Conservation (phyloP, 2,329 filamentous ascomycete species). For the Hypoxylon sp. region DNA sequence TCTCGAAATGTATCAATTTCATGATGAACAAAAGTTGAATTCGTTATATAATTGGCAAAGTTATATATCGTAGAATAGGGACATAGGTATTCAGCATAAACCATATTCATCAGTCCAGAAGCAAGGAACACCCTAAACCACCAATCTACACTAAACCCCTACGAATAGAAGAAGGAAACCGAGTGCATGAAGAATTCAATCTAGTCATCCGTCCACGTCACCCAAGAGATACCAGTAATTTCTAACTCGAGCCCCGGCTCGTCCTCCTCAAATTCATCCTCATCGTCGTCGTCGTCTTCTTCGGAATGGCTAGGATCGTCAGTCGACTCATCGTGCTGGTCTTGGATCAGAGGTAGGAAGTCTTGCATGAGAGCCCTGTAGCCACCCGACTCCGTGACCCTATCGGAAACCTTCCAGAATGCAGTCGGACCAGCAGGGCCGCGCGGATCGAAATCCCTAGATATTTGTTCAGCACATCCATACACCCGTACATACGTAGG, state of each 20-base stretch:
- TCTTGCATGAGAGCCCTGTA: constrained; percentile 52
- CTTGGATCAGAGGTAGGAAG: constrained; percentile 46
- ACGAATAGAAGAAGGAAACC: neutral
- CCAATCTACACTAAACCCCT: neutral
- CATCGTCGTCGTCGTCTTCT: constrained; percentile 31
- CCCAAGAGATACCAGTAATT: constrained; percentile 38
- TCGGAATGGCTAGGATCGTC: constrained; percentile 42
- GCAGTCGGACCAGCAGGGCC: constrained; percentile 82
- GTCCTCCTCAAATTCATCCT: constrained; percentile 48
- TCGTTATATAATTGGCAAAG: constrained; percentile 2
- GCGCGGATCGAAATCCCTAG: constrained; percentile 74
- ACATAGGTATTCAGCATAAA: neutral
- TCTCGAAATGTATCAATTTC: too few species aligned
- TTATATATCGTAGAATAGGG: constrained; percentile 8
- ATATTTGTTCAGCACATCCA: constrained; percentile 12
- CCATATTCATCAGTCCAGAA: neutral
- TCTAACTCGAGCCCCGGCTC: constrained; percentile 48
- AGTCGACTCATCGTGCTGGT: constrained; percentile 37
- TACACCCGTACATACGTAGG: neutral
- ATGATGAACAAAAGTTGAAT: neutral
- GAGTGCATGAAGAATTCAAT: constrained; percentile 3
- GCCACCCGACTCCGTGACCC: constrained; percentile 51
- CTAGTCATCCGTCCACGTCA: constrained; percentile 45
- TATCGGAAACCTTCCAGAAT: constrained; percentile 81
- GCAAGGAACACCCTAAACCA: neutral